Evolutionary conservation across 1,139 yeast species (phyloP).

Genomic region (Hemisphaericaspora lyxosophila): DNA sequence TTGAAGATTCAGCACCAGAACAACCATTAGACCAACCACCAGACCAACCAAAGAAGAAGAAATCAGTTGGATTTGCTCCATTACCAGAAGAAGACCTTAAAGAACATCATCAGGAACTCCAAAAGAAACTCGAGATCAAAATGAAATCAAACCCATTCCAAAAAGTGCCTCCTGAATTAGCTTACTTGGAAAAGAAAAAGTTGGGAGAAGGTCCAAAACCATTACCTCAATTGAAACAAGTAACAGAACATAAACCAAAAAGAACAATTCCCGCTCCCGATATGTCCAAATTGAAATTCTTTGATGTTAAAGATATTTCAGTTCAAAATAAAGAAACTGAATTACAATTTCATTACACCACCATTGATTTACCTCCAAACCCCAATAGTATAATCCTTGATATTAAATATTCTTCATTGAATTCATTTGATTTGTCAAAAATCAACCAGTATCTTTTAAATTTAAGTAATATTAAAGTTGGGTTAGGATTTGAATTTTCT

Average conservation of each 20-base stretch:
- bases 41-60: slow-evolving; percentile 16
- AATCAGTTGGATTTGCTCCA: slow-evolving; percentile 45
- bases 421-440: slow-evolving; percentile 41
- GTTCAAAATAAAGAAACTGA: slow-evolving; percentile 44
- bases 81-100: slow-evolving; percentile 38
- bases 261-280: slow-evolving; percentile 13
- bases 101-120: slow-evolving; percentile 33
- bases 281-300: slow-evolving; percentile 32
- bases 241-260: slow-evolving; percentile 1
- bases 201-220: slow-evolving; percentile 16
- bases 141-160: slow-evolving; percentile 38
- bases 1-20: slow-evolving; percentile 1
- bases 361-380: slow-evolving; percentile 36
- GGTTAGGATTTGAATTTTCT: slow-evolving; percentile 44
- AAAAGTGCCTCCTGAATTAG: slow-evolving; percentile 44
- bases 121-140: slow-evolving; percentile 26
- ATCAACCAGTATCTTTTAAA: slow-evolving; percentile 38
- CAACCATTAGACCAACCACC: neutral
- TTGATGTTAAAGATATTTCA: slow-evolving; percentile 43
- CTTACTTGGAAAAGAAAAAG: slow-evolving; percentile 32
- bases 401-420: slow-evolving; percentile 37
- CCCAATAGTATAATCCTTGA: slow-evolving; percentile 35
- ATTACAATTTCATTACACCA: slow-evolving; percentile 43
- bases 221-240: slow-evolving; percentile 3
- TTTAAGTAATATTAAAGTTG: slow-evolving; percentile 39